phyloP scores from a whole-genome alignment of 2,329 filamentous ascomycete genomes.

The Ophiosphaerella narmari region DNA sequence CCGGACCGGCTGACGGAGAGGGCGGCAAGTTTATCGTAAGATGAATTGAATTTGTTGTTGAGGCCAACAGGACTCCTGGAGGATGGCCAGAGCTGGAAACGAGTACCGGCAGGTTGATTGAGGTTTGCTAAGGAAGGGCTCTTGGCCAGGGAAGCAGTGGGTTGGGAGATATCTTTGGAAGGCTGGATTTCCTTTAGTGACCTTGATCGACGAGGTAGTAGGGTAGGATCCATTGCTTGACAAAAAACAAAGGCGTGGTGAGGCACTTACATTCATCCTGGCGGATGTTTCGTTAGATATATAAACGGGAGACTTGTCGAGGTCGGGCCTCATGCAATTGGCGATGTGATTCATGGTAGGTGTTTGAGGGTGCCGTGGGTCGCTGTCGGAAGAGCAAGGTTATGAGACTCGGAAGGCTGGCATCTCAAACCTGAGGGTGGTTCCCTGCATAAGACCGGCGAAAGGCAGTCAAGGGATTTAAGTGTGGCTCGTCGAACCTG shows the following conservation, averaged over 20 bases:
- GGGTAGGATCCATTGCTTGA: constrained; percentile 35
- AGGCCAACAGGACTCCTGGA: constrained; percentile 33
- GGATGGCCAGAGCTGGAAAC: constrained; percentile 47
- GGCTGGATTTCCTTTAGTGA: constrained; percentile 43
- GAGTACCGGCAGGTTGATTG: constrained; percentile 26
- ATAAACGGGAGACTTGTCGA: constrained; percentile 43
- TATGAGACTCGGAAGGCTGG: constrained; percentile 48
- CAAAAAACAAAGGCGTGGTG: constrained; percentile 8
- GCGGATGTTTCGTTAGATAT: constrained; percentile 45
- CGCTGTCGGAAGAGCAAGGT: constrained; percentile 43
- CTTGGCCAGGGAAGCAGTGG: constrained; percentile 23
- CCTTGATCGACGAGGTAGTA: constrained; percentile 38
- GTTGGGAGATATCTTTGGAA: constrained; percentile 25
- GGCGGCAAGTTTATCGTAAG: constrained; percentile 42
- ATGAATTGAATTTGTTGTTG: constrained; percentile 17
- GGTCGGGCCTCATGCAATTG: constrained; percentile 47
- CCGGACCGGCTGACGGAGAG: constrained; percentile 45
- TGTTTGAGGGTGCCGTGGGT: constrained; percentile 44
- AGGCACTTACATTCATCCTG: constrained; percentile 37
- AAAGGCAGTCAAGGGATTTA: constrained; percentile 42
- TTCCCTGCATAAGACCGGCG: constrained; percentile 46
- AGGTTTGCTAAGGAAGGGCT: constrained; percentile 36
- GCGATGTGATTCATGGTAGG: constrained; percentile 50
- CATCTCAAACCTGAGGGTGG: constrained; percentile 47
- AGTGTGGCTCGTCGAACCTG: constrained; percentile 44